Evolutionary conservation across 306 rosid species (phyloP), one percentile per base, ranked within the genome.

Genomic region (Citrullus amarus): DNA sequence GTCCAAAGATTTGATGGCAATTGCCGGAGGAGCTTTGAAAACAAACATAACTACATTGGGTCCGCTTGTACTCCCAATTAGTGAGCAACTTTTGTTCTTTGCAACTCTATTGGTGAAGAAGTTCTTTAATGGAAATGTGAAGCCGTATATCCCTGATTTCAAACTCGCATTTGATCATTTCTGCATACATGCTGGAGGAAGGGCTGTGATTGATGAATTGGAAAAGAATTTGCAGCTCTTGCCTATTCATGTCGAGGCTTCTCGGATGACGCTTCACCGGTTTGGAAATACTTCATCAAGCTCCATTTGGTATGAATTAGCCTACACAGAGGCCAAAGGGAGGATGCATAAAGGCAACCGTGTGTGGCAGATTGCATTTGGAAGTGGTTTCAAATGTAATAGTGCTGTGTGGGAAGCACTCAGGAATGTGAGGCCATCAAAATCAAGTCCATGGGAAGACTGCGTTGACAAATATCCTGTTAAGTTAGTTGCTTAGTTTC

Each of bases 291-390:
- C 96, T 79, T 91, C 96, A 0, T 91, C 96, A 0, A 91, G 96
- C 87, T 91, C 96, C 59, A 91, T 91, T 81, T 91, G 93, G 93
- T 89, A 89, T 83, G 97, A 91, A 53, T 69, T 91, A 82, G 88
- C 93, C 13, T 91, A 91, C 58, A 88, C 62, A 28, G 96, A 91
- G 74, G 93, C 97, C 57, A 87, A 89, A 51, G 90, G 93, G 76
- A 87, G 92, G 84, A 84, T 91, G 86, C 81, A 78, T 61, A 91
- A 76, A 80, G 92, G 97, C 50, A 85, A 91, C 69, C 90, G 89
- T 58, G 82, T 89, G 32, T 91, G 97, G 97, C 96, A 91, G 84
- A 91, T 91, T 77, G 96, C 93, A n/a, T 91, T 91, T 77, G 96
- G 93, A 30, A 91, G 93, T 80, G 96, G 96, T 39, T 91, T 91